A percentile compares a stretch with the other conserved stretches of the same genome.
phyloP scores from a whole-genome alignment of 179 eudicot species.

The Drosera spatulata region DNA sequence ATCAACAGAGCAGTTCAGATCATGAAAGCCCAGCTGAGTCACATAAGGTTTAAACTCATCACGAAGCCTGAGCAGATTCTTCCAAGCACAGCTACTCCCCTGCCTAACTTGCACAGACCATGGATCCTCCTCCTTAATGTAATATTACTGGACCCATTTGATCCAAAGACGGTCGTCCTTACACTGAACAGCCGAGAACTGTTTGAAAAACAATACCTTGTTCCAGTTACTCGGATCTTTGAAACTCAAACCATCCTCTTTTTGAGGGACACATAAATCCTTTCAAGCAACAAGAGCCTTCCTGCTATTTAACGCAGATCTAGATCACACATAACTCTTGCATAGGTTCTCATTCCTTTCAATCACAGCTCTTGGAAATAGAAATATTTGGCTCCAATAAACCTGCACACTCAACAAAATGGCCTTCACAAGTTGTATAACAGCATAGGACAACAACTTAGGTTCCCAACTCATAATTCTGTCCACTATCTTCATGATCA shows the following conservation, averaged over 20 bases:
- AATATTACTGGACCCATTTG: too few species aligned
- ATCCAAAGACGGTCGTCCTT: neutral
- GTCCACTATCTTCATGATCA: neutral
- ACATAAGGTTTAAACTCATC: too few species aligned
- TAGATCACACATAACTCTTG: neutral
- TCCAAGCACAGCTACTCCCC: too few species aligned
- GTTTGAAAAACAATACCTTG: neutral
- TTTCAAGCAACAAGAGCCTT: neutral
- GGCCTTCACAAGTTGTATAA: neutral
- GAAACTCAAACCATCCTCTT: neutral
- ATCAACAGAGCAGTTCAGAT: too few species aligned
- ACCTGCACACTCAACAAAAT: neutral
- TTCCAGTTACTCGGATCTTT: neutral
- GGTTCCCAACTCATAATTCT: neutral
- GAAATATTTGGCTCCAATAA: neutral
- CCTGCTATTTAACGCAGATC: neutral
- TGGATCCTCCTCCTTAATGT: too few species aligned
- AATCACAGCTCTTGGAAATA: too few species aligned
- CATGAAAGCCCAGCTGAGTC: too few species aligned
- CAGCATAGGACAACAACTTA: neutral
- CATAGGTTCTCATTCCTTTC: neutral
- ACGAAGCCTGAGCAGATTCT: too few species aligned
- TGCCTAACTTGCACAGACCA: too few species aligned
- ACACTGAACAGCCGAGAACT: neutral
- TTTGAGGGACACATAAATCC: neutral